Evolutionary conservation across 2,329 filamentous ascomycete species (phyloP).

Genomic region (Magnaporthiopsis rhizophila): DNA sequence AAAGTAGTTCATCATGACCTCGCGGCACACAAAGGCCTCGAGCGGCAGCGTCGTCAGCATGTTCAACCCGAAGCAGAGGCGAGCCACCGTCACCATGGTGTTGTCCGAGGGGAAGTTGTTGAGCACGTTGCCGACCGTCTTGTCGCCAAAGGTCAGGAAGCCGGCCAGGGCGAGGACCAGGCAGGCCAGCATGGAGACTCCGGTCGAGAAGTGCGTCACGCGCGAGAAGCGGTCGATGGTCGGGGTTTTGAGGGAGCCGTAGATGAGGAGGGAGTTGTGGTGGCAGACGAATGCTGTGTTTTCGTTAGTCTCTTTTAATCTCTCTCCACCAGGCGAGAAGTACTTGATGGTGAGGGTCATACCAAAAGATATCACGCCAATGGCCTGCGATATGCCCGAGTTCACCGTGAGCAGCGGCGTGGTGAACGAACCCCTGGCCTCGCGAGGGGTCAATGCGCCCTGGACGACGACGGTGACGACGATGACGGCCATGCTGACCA

Average conservation of each 20-base stretch:
- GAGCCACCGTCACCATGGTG: slow-evolving; percentile 86
- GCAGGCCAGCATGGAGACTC: slow-evolving; percentile 85
- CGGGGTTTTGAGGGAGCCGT: slow-evolving; percentile 86
- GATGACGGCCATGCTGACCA: slow-evolving; percentile 90
- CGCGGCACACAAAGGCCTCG: slow-evolving; percentile 94
- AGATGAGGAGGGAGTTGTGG: slow-evolving; percentile 96
- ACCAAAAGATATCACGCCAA: slow-evolving; percentile 98
- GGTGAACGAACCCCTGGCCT: slow-evolving; percentile 63
- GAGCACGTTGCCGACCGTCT: slow-evolving; percentile 88
- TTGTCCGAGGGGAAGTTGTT: slow-evolving; percentile 96
- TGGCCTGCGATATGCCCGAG: slow-evolving; percentile 83
- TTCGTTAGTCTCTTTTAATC: background rate
- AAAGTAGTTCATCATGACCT: slow-evolving; percentile 88
- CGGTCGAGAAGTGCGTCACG: slow-evolving; percentile 91
- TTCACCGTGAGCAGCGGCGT: slow-evolving; percentile 71
- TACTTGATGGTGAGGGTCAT: background rate
- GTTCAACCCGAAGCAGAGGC: slow-evolving; percentile 93
- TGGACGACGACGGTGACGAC: slow-evolving; percentile 82
- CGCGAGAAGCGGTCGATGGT: slow-evolving; percentile 90
- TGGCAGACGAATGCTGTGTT: slow-evolving; percentile 59
- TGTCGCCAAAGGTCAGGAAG: slow-evolving; percentile 87
- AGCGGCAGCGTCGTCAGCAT: slow-evolving; percentile 97
- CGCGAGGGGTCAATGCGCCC: slow-evolving; percentile 63
- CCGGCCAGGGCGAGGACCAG: slow-evolving; percentile 80
- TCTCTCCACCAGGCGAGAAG: too few relatives aligned